Evolutionary conservation across 2,329 filamentous ascomycete species (phyloP), one percentile per base, ranked within the genome.

Genomic region (Aspergillus sp.): DNA sequence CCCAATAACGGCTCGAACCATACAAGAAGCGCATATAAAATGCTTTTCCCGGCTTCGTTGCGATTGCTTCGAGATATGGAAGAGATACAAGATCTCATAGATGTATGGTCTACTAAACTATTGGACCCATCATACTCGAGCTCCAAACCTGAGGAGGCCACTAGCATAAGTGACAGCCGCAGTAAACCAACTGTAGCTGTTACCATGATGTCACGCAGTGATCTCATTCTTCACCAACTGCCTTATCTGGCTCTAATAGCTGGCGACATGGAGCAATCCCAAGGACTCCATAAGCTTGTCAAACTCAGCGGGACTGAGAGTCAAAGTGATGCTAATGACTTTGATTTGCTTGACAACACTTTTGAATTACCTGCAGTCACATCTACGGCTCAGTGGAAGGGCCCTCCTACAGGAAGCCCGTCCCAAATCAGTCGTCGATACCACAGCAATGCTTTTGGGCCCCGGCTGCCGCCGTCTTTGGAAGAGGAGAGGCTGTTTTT

Each of bases 31-130:
- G 85, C 90, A 0, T 89, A 88, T 78, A 93, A 90, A 71, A 96
- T 99, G 91, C 96, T 93, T 67, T 99, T 95, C 70, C 95, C 95
- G 0, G 88, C 88, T 0, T 92, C 90, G 58, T 79, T 96, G 44
- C 92, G 92, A 67, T 76, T 97, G 10, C 96, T 93, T 92, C 85
- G 89, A 61, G 84, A 87, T 58, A 89, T 86, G 64, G 93, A 98
- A 72, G 93, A 97, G 72, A 83, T 94, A 5, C 89, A 91, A 62
- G 87, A 86, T 0, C 74, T 91, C 1, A 79, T 96, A 60, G 54
- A 74, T 64, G 62, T 71, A 44, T 82, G 72, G 76, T 71, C 65
- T 73, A 77, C 58, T 63, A 76, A 63, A 57, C 73, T 65, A 49
- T 66, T 74, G 11, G 64, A 71, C 59, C 73, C 32, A 72, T 83